Percentiles rank a stretch among this genome's conserved stretches.
phyloP scores from a whole-genome alignment of 1,284 basidiomycete species.

The Agroathelia rolfsii region DNA sequence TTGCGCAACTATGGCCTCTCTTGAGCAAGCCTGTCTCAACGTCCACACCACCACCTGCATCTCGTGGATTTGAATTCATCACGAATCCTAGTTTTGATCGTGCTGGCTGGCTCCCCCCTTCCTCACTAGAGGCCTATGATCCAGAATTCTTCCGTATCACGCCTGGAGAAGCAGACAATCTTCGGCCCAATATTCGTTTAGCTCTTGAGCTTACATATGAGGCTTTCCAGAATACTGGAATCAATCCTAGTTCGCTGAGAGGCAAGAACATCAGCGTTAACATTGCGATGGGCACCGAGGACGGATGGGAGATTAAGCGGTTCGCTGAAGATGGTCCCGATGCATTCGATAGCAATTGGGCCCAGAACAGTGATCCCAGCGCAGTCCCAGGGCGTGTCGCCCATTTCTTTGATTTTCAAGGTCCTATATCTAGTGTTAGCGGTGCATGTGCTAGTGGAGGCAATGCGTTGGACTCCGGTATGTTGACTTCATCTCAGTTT shows the following conservation, averaged over 20 bases:
- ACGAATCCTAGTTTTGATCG: neutral
- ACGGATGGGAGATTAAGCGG: slow-evolving; percentile 12
- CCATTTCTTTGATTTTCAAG: slow-evolving; percentile 11
- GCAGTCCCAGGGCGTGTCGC: slow-evolving; percentile 11
- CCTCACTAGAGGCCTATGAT: slow-evolving; percentile 9
- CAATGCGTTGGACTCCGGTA: slow-evolving; percentile 11
- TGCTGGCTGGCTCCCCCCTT: slow-evolving; percentile 7
- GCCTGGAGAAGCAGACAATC: slow-evolving; percentile 8
- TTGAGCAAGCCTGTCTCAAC: neutral
- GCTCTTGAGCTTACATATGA: slow-evolving; percentile 12
- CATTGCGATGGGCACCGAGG: slow-evolving; percentile 12
- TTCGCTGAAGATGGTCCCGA: slow-evolving; percentile 5
- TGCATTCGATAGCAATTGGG: slow-evolving; percentile 12
- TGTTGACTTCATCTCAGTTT: no score
- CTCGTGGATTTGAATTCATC: neutral
- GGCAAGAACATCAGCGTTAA: slow-evolving; percentile 11
- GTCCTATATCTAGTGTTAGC: slow-evolving; percentile 8
- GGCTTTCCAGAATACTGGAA: slow-evolving; percentile 10
- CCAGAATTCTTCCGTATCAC: slow-evolving; percentile 10
- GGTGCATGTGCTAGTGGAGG: slow-evolving; percentile 12
- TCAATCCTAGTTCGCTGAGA: slow-evolving; percentile 7
- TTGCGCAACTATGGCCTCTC: slow-evolving; percentile 6
- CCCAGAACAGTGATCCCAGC: slow-evolving; percentile 11
- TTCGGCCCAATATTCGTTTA: slow-evolving; percentile 11
- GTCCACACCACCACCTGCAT: neutral